Conservation (phyloP, 2,329 filamentous ascomycete species). For the Aspergillus viridinutans region DNA sequence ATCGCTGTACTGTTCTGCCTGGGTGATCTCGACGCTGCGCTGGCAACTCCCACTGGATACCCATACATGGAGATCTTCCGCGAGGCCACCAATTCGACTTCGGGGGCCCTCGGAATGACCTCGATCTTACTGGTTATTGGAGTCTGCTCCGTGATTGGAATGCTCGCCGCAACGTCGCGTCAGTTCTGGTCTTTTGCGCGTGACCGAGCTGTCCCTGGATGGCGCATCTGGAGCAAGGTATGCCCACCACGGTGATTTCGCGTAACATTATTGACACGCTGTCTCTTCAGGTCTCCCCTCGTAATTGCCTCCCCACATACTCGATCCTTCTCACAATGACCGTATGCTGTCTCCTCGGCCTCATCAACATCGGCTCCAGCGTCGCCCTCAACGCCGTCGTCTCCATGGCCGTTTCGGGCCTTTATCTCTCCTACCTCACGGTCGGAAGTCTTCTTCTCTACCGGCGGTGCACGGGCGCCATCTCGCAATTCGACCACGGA, state of each 20-base stretch:
- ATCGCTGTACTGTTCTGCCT: slow-evolving; percentile 38
- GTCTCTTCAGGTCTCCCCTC: slow-evolving; percentile 15
- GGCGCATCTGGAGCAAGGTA: slow-evolving; percentile 26
- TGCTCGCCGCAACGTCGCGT: slow-evolving; percentile 45
- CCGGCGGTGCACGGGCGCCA: slow-evolving; percentile 21
- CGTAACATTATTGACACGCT: neutral
- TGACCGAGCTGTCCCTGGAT: slow-evolving; percentile 24
- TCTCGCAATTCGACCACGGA: slow-evolving; percentile 12
- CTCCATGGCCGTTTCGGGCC: slow-evolving; percentile 30
- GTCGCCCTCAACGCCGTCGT: slow-evolving; percentile 32
- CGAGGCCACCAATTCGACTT: slow-evolving; percentile 25
- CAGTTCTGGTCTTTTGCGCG: slow-evolving; percentile 28
- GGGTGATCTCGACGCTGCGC: slow-evolving; percentile 27
- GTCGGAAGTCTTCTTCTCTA: slow-evolving; percentile 25
- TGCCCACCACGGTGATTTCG: neutral
- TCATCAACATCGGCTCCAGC: slow-evolving; percentile 32
- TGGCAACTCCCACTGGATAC: slow-evolving; percentile 25
- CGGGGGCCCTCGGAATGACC: slow-evolving; percentile 23
- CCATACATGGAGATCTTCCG: slow-evolving; percentile 34
- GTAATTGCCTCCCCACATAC: slow-evolving; percentile 24
- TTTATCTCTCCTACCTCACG: slow-evolving; percentile 29
- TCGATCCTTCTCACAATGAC: slow-evolving; percentile 23
- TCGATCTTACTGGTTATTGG: slow-evolving; percentile 27
- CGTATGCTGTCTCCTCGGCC: slow-evolving; percentile 24
- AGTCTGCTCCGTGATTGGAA: slow-evolving; percentile 29